Base-by-base conservation (phyloP, 495 filamentous ascomycete species). In the Jackrogersella minutella region DNA sequence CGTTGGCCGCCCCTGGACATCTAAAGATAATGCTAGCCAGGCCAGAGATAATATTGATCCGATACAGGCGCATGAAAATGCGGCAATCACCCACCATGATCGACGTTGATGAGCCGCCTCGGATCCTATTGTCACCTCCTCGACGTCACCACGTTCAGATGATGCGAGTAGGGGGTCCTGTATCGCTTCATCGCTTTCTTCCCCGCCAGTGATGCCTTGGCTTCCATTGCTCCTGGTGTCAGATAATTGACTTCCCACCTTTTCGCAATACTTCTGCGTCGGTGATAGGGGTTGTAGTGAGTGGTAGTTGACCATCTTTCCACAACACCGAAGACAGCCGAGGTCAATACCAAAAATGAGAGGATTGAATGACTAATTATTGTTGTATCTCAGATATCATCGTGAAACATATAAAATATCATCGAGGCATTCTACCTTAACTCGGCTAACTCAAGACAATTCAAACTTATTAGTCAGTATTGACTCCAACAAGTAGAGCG, bases 21-120 rank as follows among this genome's bases (percentile, higher is more conserved):
- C 51, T 41, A 64, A 17, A 4, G 66, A 69, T 8, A 65, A 33
- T 19, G 33, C 22, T 31, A 69, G 10, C 50, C 57, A 69, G 7
- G 61, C 17, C 31, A 69, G 28, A 31, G 30, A 22, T n/a, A 65
- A 41, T n/a, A 58, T 61, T 3, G 52, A 62, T 8, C 55, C 66
- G 44, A 62, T 31, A 52, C 56, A 65, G 22, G 51, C 50, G 39
- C 65, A 17, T 28, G 19, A 16, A 26, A 64, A 62, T 9, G 28
- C 46, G 3, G 17, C 30, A 16, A 50, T 17, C 10, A 24, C 33
- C 59, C 60, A 64, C 39, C 37, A 44, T 44, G 56, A 26, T 63
- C 31, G 61, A 22, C 37, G 50, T 17, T 39, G 49, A 4, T 16
- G 31, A 56, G 5, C n/a, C 24, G 52, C 3, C n/a, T 30, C 28